Evolutionary conservation across 345 rosid genomes (phyloP).

Genomic region (Gossypium rotundifolium): DNA sequence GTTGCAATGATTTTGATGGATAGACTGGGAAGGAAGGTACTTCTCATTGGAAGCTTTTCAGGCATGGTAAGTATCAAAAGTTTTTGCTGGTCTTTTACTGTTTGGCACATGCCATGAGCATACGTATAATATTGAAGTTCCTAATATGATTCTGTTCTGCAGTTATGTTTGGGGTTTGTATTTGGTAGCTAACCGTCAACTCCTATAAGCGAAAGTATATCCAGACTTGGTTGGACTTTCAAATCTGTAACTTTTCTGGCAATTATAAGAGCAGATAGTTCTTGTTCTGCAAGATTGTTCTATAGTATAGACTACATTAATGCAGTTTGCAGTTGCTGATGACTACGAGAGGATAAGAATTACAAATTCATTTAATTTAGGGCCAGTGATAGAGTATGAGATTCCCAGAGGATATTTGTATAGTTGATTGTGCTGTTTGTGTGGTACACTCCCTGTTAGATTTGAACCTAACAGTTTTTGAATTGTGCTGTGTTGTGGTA

Average conservation of each 20-base stretch:
- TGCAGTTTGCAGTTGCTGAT: neutral
- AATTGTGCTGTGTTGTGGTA: neutral
- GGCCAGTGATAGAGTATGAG: neutral
- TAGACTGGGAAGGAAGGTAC: slow-evolving; percentile 80
- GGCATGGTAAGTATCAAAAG: slow-evolving; percentile 59
- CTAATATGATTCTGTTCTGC: neutral
- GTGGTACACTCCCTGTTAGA: neutral
- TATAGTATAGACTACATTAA: neutral
- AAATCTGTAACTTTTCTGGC: neutral
- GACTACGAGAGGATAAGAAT: neutral
- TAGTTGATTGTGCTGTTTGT: neutral
- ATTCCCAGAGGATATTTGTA: neutral
- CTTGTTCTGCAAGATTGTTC: neutral
- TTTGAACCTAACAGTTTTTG: neutral
- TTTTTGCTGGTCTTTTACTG: neutral
- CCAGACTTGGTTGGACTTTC: neutral
- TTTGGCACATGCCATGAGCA: neutral
- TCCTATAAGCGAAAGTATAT: neutral
- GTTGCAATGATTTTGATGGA: slow-evolving; percentile 85
- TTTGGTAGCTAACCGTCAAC: neutral
- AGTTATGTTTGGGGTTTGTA: neutral
- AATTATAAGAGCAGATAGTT: neutral
- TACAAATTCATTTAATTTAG: neutral
- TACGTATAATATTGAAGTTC: neutral
- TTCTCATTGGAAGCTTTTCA: slow-evolving; percentile 84